Conservation (phyloP, 768 basidiomycete genomes). For the Glaciozyma martinii region DNA sequence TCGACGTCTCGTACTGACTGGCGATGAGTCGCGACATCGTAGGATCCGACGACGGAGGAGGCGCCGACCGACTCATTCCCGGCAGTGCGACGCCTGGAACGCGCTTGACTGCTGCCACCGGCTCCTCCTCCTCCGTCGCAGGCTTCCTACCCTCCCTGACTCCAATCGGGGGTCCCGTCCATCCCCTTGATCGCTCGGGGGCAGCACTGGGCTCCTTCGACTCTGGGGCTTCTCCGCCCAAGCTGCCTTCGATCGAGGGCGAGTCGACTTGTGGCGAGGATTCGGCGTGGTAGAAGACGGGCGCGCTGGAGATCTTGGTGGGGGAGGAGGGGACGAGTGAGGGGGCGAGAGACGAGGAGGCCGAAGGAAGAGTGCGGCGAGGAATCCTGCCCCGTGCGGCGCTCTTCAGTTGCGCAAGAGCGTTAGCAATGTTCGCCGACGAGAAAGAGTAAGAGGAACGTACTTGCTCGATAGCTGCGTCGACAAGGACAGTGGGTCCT, state of each 20-base stretch:
- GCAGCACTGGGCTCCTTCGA: conserved; percentile 5
- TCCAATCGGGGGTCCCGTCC: conserved; percentile 12
- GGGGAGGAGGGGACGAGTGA: background rate
- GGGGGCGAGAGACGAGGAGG: background rate
- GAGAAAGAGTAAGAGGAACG: background rate
- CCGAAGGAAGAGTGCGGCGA: too few species aligned
- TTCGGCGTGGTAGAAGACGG: too few species aligned
- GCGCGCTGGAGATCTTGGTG: too few species aligned
- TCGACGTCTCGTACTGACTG: background rate
- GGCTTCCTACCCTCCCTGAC: background rate
- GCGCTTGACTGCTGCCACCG: background rate
- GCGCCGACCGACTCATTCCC: conserved; percentile 5
- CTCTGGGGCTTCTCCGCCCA: background rate
- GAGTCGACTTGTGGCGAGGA: background rate
- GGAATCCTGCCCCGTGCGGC: background rate
- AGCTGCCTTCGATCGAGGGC: background rate
- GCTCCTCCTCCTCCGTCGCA: background rate
- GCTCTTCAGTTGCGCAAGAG: background rate
- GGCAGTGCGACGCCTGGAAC: conserved; percentile 26
- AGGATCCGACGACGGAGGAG: background rate
- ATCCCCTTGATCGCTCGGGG: background rate
- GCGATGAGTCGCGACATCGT: background rate
- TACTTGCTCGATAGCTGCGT: conserved; percentile 8
- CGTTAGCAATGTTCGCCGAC: background rate
- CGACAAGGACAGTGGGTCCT: too few species aligned